These are phyloP conservation scores for Plasmodium billcollinsi DNA, from an alignment of 169 alveolate species.

Conservation along the genomic window DNA sequence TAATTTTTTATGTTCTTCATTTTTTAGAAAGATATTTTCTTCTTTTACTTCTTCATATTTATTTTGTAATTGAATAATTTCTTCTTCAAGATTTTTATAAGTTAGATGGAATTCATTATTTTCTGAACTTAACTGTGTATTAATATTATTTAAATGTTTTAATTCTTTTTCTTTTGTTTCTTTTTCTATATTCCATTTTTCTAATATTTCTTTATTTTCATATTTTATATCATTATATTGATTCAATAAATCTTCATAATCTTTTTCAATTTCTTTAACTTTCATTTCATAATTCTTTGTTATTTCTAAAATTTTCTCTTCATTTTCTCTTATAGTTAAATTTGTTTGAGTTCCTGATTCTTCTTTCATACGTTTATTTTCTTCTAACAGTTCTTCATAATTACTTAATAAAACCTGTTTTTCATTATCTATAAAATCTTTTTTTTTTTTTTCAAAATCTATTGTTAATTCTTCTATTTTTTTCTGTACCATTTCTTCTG, in stretches of 20 bases:
- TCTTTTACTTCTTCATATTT: conserved; percentile 24
- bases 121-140: not conserved
- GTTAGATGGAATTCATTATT: not conserved
- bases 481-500: conserved; percentile 45
- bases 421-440: conserved; percentile 51
- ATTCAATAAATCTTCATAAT: conserved; percentile 23
- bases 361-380: conserved; percentile 21
- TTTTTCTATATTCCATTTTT: conserved; percentile 17
- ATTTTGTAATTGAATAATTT: conserved; percentile 34
- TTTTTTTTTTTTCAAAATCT: conserved; percentile 52
- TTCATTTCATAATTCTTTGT: conserved; percentile 17
- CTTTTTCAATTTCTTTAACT: conserved; percentile 24
- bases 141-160: not conserved
- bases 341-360: conserved; percentile 13
- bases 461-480: conserved; percentile 72
- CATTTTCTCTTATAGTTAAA: conserved; percentile 27
- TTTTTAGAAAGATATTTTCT: conserved; percentile 32
- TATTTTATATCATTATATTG: conserved; percentile 32
- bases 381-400: conserved; percentile 19
- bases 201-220: conserved; percentile 52
- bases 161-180: conserved; percentile 13
- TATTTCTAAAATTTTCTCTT: conserved; percentile 22
- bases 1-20: conserved; percentile 56
- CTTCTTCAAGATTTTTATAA: conserved; percentile 22
- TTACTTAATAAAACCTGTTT: conserved; percentile 37